Base-by-base conservation (phyloP, 768 basidiomycete genomes). In the Termitomyces sp. region DNA sequence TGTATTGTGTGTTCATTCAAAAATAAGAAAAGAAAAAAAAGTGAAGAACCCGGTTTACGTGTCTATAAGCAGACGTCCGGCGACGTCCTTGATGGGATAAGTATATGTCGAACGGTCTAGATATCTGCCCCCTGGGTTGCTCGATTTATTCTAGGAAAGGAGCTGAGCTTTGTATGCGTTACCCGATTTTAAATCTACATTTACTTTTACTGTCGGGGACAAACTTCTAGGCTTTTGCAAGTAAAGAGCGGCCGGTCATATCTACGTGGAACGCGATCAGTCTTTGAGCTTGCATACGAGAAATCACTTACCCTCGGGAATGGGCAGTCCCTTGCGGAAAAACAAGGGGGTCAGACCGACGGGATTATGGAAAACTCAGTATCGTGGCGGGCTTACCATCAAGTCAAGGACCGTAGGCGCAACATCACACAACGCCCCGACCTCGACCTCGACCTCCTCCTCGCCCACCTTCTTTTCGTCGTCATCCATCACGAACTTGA, bases 401-500 rank as follows among this genome's bases (percentile, higher is more conserved):
- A 96, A 70, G 60, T 82, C 90, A 62, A 97, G 73, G 32, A 94
- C 75, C 1, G 94, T 96, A 37, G 93, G 94, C 9, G 94, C 94
- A 52, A 96, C 92, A 70, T 96, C 94, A 60, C 89, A 89, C 62
- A 95, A 70, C 43, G 92, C 89, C 21, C 90, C 90, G n/a, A n/a
- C n/a, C 47, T 76, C 79, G n/a, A n/a, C n/a, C 63, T 90, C 89
- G 12, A 72, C 70, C 21, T 72, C 76, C 25, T 68, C 76, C 25
- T 68, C 73, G 7, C 71, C 76, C 25, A 67, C 74, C 30, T 76
- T 79, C 62, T 81, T 78, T 8, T 70, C 70, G 27, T 71, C 79
- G 27, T 71, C 79, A 52, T 86, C 84, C 57, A 73, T 68, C 37
- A 68, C 60, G 59, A 91, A 86, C 59, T 72, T 72, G 52, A 85